phyloP scores from a whole-genome alignment of 176 grass and related monocot species.

The Cymbopogon citratus region DNA sequence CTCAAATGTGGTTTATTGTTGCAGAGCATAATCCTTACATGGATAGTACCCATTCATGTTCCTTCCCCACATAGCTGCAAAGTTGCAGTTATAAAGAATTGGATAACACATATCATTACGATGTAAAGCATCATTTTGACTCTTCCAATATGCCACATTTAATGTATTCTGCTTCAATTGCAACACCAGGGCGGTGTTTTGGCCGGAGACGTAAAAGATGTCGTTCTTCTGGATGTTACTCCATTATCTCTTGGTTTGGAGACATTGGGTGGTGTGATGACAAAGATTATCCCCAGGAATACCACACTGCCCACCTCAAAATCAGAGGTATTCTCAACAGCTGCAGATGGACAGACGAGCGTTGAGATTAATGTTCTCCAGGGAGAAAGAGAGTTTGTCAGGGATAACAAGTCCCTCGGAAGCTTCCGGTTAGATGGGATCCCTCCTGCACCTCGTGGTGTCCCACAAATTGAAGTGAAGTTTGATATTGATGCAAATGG shows the following conservation, averaged over 20 bases:
- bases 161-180: slow-evolving; percentile 16
- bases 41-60: not conserved
- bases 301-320: slow-evolving; percentile 93
- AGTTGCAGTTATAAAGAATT: not conserved
- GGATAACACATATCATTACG: not conserved
- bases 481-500: slow-evolving; percentile 99
- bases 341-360: slow-evolving; percentile 87
- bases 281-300: slow-evolving; percentile 97
- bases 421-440: slow-evolving; percentile 96
- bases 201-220: slow-evolving; percentile 93
- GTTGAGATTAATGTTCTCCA: slow-evolving; percentile 98
- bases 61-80: not conserved
- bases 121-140: slow-evolving; percentile 1
- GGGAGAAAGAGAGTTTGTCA: slow-evolving; percentile 96
- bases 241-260: slow-evolving; percentile 93
- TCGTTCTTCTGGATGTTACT: slow-evolving; percentile 88
- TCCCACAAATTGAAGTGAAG: slow-evolving; percentile 98
- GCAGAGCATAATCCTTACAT: not conserved
- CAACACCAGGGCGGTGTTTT: slow-evolving; percentile 71
- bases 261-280: slow-evolving; percentile 96
- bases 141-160: not conserved
- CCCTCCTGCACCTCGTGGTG: slow-evolving; percentile 84
- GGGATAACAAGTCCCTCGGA: slow-evolving; percentile 93
- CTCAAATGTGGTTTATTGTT: not conserved
- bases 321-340: slow-evolving; percentile 99